Evolutionary conservation across 148 eudicot genomes (phyloP).

Genomic region (Vaccinium macrocarpon): DNA sequence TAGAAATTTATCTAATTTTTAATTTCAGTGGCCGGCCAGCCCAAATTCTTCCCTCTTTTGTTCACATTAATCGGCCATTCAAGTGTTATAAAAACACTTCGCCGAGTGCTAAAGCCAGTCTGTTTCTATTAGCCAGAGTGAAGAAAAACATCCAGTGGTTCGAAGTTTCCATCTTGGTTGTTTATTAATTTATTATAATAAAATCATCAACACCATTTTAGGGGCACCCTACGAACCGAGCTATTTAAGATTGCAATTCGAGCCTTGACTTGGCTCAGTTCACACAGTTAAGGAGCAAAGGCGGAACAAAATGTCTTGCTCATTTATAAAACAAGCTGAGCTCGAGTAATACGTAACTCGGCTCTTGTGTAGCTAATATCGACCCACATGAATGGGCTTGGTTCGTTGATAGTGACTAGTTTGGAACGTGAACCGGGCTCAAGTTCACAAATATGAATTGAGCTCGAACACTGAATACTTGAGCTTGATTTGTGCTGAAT

Average conservation of each 20-base stretch:
- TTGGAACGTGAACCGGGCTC: not conserved
- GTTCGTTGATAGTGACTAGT: not conserved
- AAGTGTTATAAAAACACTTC: not conserved
- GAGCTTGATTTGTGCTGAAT: not conserved
- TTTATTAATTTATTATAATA: no score
- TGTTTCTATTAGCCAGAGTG: no score
- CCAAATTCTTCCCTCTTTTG: not conserved
- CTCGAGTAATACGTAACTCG: not conserved
- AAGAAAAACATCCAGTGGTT: no score
- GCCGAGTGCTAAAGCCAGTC: not conserved
- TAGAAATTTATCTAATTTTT: not conserved
- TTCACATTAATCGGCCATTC: not conserved
- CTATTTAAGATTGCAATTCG: no score
- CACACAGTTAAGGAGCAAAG: no score
- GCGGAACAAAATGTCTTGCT: not conserved
- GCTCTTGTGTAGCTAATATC: not conserved
- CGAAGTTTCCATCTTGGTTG: no score
- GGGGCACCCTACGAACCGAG: no score
- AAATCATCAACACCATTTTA: no score
- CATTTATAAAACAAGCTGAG: not conserved
- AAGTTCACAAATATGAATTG: not conserved
- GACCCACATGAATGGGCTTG: not conserved
- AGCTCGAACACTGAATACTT: not conserved
- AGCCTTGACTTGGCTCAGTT: not conserved
- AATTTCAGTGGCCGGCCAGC: not conserved